phyloP scores from a whole-genome alignment of 176 grass and related monocot genomes.

The Carex cristatella region DNA sequence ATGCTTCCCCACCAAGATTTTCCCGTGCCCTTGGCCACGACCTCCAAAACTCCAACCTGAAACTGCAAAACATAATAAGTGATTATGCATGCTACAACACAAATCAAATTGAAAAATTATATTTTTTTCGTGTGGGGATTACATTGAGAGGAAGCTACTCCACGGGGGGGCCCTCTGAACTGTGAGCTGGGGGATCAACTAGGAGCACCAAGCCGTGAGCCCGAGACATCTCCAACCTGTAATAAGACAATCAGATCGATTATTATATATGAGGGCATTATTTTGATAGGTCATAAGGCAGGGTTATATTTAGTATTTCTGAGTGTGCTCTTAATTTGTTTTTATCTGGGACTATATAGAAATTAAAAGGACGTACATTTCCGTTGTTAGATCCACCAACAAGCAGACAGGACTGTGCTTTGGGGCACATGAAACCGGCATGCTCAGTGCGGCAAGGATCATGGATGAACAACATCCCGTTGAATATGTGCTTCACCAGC shows the following conservation, averaged over 20 bases:
- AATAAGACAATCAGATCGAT: conserved; percentile 20
- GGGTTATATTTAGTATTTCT: background rate
- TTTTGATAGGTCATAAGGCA: background rate
- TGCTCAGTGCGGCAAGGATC: conserved; percentile 77
- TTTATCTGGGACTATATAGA: background rate
- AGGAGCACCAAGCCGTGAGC: conserved; percentile 53
- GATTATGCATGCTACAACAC: background rate
- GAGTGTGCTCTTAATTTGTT: background rate
- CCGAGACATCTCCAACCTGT: conserved; percentile 45
- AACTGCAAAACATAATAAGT: conserved; percentile 20
- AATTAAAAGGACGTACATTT: background rate
- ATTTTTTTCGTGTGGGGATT: conserved; percentile 9
- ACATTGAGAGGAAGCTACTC: conserved; percentile 67
- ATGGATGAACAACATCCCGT: conserved; percentile 89
- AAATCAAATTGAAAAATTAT: background rate
- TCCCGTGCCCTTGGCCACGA: conserved; percentile 50
- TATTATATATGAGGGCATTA: background rate
- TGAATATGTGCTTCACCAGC: conserved; percentile 72
- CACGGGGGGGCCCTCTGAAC: conserved; percentile 61
- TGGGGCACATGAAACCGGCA: conserved; percentile 83
- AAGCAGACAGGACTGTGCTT: conserved; percentile 72
- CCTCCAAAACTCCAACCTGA: conserved; percentile 58
- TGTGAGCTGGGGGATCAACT: conserved; percentile 47
- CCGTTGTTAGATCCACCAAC: conserved; percentile 52
- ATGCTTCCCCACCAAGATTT: conserved; percentile 57